phyloP scores from a whole-genome alignment of 129 eudicot species.

The Glebionis coronaria region DNA sequence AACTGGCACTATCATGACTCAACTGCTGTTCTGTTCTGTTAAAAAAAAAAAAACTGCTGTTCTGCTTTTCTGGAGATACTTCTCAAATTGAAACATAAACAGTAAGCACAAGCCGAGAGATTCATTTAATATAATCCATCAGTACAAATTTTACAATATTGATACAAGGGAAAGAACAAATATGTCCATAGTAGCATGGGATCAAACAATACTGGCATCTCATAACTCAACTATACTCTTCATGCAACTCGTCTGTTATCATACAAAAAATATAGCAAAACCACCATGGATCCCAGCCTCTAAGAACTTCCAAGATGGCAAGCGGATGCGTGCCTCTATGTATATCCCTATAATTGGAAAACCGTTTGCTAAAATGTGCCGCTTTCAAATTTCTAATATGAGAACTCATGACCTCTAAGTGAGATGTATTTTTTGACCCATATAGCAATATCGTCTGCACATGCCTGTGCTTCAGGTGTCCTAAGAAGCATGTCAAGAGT shows the following conservation, averaged over 20 bases:
- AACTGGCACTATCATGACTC: neutral
- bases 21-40: neutral
- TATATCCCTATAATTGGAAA: neutral
- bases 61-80: neutral
- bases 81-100: constrained; percentile 1
- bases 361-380: neutral
- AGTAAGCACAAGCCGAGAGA: constrained; percentile 12
- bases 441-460: constrained; percentile 87
- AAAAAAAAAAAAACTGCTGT: too few species aligned
- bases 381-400: constrained; percentile 43
- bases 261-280: constrained; percentile 29
- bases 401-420: constrained; percentile 88
- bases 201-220: constrained; percentile 25
- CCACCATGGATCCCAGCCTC: constrained; percentile 9
- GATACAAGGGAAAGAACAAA: constrained; percentile 29
- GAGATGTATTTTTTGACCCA: constrained; percentile 97
- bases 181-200: constrained; percentile 11
- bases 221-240: constrained; percentile 30
- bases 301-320: too few species aligned
- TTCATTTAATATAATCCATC: constrained; percentile 29
- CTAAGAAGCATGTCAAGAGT: constrained; percentile 92
- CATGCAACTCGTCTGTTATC: constrained; percentile 8
- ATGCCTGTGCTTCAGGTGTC: constrained; percentile 90
- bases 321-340: neutral
- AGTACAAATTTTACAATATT: constrained; percentile 36